Base-by-base conservation (phyloP, 768 basidiomycete species). In the Hirschioporus abietinus region DNA sequence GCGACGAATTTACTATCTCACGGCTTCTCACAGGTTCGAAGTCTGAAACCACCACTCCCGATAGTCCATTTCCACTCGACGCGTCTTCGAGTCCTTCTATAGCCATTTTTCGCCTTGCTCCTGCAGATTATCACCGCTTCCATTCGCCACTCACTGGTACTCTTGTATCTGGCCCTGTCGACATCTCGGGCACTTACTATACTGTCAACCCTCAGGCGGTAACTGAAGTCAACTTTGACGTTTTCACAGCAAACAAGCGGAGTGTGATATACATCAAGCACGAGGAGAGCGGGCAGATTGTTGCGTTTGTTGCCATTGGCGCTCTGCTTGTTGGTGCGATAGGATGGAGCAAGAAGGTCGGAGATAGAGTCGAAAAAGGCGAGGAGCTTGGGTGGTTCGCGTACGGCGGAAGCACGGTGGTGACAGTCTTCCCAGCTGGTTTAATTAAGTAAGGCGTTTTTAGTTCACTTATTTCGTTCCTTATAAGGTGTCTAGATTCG, bases 281-380 rank as follows among this genome's bases (percentile, higher is more conserved):
- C 69, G 66, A 68, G 1, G 70, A 66, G 2, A 81, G 83, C 0
- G 82, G 81, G 12, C 76, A 80, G 20, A 80, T 81, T 15, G 77
- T 93, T 18, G 91, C 85, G 0, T 87, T 88, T 69, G 86, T 92
- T 10, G 89, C 91, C 9, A 82, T 94, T 66, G 93, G 92, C 1
- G 92, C 92, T 8, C 82, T 94, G 77, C 85, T 95, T 36, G 92
- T 93, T 0, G 92, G 90, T 0, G 86, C 85, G 64, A 89, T 94
- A 71, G 77, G 65, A 1, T 91, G 88, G 88, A 90, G 90, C 66
- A 77, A 82, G 30, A 66, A 83, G 74, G 79, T 83, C 67, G 80
- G 82, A 9, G 77, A 82, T 59, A 76, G 74, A 59, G 76, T 93
- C 17, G 81, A 85, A 61, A 85, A 85, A 66, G 91, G 90, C 59